Percentiles rank a stretch among this genome's conserved stretches.
Conservation (phyloP, 805 yeast species). For the Wickerhamiella occidentalis region DNA sequence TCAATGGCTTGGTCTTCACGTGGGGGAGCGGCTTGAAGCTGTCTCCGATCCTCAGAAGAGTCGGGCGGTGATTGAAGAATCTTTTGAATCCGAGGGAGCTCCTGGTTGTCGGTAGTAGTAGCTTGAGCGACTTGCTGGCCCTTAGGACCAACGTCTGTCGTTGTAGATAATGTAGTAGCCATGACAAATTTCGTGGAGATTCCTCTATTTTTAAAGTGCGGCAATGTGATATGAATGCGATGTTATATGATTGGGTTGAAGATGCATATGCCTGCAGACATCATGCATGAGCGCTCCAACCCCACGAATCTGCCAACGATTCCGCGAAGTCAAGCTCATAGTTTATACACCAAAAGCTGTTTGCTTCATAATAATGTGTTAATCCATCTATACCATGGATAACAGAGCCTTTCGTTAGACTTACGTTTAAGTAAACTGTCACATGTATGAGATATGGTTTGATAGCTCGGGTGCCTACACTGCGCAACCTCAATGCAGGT, state of each 20-base stretch:
- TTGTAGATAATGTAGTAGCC: background rate
- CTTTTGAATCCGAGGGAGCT: background rate
- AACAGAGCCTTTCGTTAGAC: background rate
- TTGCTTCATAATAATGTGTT: no score
- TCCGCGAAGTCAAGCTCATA: no score
- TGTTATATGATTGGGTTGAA: background rate
- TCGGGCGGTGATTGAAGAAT: background rate
- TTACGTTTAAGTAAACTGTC: background rate
- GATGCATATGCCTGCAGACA: background rate
- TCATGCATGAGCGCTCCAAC: background rate
- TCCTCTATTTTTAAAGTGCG: background rate
- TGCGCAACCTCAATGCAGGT: no score
- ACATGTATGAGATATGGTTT: background rate
- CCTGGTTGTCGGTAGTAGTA: background rate
- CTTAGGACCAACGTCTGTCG: background rate
- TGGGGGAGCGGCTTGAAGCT: background rate
- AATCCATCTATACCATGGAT: no score
- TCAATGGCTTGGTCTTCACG: background rate
- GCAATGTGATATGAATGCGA: background rate
- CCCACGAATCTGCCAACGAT: background rate
- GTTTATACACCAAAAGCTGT: no score
- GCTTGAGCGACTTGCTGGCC: background rate
- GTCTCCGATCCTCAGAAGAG: background rate
- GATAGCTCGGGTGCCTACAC: background rate
- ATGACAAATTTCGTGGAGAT: background rate